Conservation (phyloP, 2,329 filamentous ascomycete species). For the Penicillium sp. region DNA sequence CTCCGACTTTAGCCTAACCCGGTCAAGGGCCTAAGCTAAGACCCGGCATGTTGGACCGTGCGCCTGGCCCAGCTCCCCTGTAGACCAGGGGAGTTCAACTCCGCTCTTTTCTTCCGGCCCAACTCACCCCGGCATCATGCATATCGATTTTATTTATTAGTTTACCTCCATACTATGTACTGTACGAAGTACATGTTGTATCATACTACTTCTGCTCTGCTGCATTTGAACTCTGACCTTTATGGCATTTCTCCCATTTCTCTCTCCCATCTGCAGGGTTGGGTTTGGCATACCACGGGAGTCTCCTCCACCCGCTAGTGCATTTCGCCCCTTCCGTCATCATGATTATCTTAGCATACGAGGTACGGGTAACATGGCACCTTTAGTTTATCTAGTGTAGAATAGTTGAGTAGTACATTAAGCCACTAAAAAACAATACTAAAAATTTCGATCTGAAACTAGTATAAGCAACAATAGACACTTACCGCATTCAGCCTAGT, state of each 20-base stretch:
- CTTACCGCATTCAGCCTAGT: slow-evolving; percentile 14
- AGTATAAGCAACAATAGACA: neutral
- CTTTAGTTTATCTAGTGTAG: neutral
- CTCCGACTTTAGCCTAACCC: slow-evolving; percentile 24
- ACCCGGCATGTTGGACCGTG: slow-evolving; percentile 22
- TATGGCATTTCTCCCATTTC: neutral
- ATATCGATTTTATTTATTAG: no score
- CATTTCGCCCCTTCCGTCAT: slow-evolving; percentile 28
- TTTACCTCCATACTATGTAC: no score
- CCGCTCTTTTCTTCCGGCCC: slow-evolving; percentile 10
- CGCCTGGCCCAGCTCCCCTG: slow-evolving; percentile 7
- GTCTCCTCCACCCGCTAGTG: slow-evolving; percentile 14
- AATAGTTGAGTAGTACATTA: neutral
- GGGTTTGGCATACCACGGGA: slow-evolving; percentile 17
- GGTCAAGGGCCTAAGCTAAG: slow-evolving; percentile 19
- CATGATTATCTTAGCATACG: slow-evolving; percentile 7
- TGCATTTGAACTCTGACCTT: neutral
- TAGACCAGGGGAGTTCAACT: neutral
- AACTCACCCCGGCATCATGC: slow-evolving; percentile 21
- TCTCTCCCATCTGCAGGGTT: slow-evolving; percentile 15
- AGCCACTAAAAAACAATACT: neutral
- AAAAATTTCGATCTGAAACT: neutral
- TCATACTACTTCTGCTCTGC: neutral
- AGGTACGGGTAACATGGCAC: neutral
- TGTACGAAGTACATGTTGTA: no score